Evolutionary conservation across 2,329 filamentous ascomycete genomes (phyloP).

Genomic region (Penicillium griseofulvum): DNA sequence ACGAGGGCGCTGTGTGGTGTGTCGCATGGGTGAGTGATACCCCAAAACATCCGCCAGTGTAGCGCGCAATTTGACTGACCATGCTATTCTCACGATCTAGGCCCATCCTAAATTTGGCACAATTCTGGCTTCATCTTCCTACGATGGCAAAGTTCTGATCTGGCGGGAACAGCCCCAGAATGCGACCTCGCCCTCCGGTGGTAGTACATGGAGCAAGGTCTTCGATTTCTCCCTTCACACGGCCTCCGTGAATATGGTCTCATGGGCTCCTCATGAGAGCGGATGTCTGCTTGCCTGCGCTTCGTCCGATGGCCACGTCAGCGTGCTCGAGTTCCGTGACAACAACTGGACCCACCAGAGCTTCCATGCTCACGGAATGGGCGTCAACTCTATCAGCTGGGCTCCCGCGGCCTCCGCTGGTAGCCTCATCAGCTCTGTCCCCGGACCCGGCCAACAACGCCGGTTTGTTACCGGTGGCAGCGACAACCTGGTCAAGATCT

Average conservation of each 20-base stretch:
- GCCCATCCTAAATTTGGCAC: constrained; percentile 98
- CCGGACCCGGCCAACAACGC: constrained; percentile 63
- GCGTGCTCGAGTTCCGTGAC: constrained; percentile 94
- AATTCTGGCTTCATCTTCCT: constrained; percentile 90
- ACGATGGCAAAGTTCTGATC: constrained; percentile 97
- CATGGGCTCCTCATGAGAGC: constrained; percentile 95
- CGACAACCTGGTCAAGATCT: constrained; percentile 91
- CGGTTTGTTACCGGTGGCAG: constrained; percentile 93
- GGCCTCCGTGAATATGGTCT: constrained; percentile 92
- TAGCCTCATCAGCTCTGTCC: constrained; percentile 73
- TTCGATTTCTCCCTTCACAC: constrained; percentile 94
- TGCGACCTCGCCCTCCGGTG: constrained; percentile 39
- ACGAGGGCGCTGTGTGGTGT: constrained; percentile 97
- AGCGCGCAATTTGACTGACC: constrained; percentile 8
- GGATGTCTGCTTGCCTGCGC: constrained; percentile 94
- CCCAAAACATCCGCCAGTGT: not conserved
- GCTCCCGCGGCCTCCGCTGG: constrained; percentile 82
- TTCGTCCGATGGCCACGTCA: constrained; percentile 88
- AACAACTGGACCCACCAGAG: constrained; percentile 86
- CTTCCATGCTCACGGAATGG: constrained; percentile 88
- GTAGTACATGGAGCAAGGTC: constrained; percentile 74
- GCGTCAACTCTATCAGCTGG: constrained; percentile 96
- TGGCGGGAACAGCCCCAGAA: constrained; percentile 76
- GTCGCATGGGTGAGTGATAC: constrained; percentile 70
- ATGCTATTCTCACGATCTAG: constrained; percentile 29